phyloP scores from a whole-genome alignment of 495 filamentous ascomycete species.

The Penicillium antarcticum region DNA sequence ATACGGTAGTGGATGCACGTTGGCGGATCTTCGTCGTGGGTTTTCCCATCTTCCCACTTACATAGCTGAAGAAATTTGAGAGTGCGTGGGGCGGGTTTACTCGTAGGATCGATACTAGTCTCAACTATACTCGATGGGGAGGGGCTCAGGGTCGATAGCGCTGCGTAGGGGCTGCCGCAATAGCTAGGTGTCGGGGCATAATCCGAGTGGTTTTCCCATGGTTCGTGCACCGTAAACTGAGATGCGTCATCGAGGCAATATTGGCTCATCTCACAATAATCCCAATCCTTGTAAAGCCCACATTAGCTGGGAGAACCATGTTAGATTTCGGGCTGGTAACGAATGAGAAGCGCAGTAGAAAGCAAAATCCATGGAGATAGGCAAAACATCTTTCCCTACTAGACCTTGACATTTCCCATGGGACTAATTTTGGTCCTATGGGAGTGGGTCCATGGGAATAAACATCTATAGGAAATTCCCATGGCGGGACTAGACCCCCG shows the following conservation, averaged over 20 bases:
- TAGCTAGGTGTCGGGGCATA: constrained; percentile 7
- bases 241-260: background rate
- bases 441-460: no score
- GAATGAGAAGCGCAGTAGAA: background rate
- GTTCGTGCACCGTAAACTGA: background rate
- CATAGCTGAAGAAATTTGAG: constrained; percentile 1
- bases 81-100: background rate
- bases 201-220: constrained; percentile 6
- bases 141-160: constrained; percentile 1
- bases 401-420: no score
- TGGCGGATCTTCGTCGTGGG: constrained; percentile 25
- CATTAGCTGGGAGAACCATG: background rate
- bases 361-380: background rate
- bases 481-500: no score
- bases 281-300: background rate
- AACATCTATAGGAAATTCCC: no score
- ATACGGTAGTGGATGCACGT: constrained; percentile 33
- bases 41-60: constrained; percentile 16
- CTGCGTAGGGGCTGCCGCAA: constrained; percentile 1
- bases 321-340: background rate
- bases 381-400: background rate
- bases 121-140: constrained; percentile 1
- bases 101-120: background rate
- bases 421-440: no score
- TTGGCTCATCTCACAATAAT: background rate